Evolutionary conservation across 495 filamentous ascomycete species (phyloP).

Genomic region (Penicillium goetzii): DNA sequence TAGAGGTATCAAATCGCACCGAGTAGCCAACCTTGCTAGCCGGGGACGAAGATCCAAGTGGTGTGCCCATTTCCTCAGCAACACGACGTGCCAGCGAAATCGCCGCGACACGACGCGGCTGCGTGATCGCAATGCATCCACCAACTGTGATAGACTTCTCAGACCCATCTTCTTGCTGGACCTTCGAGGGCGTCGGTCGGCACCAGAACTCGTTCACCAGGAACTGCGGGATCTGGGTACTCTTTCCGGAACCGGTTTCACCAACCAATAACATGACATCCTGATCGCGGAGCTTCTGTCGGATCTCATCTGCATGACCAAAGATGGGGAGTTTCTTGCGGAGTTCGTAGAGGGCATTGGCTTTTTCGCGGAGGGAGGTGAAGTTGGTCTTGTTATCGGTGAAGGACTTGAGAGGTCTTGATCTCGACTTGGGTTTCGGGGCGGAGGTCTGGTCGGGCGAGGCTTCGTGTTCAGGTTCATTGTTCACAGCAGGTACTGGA

Average conservation of each 20-base stretch:
- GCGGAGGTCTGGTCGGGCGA: conserved; percentile 7
- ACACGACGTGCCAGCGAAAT: conserved; percentile 91
- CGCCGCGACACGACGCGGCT: conserved; percentile 91
- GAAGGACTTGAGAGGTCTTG: conserved; percentile 20
- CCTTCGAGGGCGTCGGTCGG: conserved; percentile 55
- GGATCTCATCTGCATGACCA: conserved; percentile 69
- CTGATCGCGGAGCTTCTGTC: conserved; percentile 61
- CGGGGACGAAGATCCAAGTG: conserved; percentile 65
- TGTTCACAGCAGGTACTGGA: background rate
- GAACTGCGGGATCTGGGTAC: conserved; percentile 94
- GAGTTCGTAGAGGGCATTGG: conserved; percentile 51
- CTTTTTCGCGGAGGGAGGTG: conserved; percentile 47
- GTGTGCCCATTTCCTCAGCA: conserved; percentile 86
- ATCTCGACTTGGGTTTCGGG: conserved; percentile 17
- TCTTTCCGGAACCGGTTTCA: conserved; percentile 96
- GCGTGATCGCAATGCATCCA: conserved; percentile 92
- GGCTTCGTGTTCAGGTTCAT: background rate
- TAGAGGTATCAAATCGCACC: conserved; percentile 89
- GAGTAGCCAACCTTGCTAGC: conserved; percentile 86
- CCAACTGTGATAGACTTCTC: conserved; percentile 63
- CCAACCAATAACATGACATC: conserved; percentile 86
- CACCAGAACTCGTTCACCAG: conserved; percentile 82
- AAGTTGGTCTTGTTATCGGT: conserved; percentile 35
- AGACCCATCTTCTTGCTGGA: conserved; percentile 44
- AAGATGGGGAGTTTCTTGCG: conserved; percentile 81